Evolutionary conservation across 2,329 filamentous ascomycete genomes (phyloP).

Genomic region (Venturia nashicola): DNA sequence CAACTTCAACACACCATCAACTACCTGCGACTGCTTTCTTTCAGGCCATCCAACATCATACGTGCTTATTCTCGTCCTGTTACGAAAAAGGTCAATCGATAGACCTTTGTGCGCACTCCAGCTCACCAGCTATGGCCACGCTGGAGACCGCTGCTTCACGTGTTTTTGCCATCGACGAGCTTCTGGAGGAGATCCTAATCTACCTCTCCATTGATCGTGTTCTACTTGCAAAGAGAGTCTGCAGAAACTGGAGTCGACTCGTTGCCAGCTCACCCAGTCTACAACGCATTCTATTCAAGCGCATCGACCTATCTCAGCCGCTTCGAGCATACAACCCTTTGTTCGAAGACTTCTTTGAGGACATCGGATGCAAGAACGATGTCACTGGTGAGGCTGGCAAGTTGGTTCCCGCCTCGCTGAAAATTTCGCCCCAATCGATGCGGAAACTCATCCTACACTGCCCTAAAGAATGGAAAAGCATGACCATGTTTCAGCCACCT

Average conservation of each 20-base stretch:
- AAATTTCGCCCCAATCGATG: slow-evolving; percentile 3
- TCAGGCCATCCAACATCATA: no score
- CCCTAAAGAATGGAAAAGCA: not conserved
- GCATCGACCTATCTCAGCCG: not conserved
- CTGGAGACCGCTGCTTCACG: not conserved
- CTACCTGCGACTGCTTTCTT: no score
- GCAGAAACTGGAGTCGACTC: not conserved
- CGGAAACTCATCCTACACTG: slow-evolving; percentile 5
- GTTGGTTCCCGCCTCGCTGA: not conserved
- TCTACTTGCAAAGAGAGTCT: slow-evolving; percentile 6
- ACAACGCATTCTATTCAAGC: slow-evolving; percentile 5
- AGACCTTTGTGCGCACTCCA: not conserved
- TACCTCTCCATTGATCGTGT: slow-evolving; percentile 7
- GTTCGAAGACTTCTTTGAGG: slow-evolving; percentile 6
- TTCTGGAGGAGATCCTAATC: slow-evolving; percentile 6
- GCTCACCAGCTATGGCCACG: not conserved
- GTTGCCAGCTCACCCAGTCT: slow-evolving; percentile 2
- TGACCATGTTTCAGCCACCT: slow-evolving; percentile 7
- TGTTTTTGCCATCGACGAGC: slow-evolving; percentile 6
- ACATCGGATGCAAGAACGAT: slow-evolving; percentile 3
- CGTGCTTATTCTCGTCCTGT: no score
- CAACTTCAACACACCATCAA: no score
- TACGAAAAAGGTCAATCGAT: no score
- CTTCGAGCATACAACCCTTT: slow-evolving; percentile 5
- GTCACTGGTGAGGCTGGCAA: not conserved